Conservation (phyloP, 1,284 basidiomycete genomes). For the Naganishia sp. region DNA sequence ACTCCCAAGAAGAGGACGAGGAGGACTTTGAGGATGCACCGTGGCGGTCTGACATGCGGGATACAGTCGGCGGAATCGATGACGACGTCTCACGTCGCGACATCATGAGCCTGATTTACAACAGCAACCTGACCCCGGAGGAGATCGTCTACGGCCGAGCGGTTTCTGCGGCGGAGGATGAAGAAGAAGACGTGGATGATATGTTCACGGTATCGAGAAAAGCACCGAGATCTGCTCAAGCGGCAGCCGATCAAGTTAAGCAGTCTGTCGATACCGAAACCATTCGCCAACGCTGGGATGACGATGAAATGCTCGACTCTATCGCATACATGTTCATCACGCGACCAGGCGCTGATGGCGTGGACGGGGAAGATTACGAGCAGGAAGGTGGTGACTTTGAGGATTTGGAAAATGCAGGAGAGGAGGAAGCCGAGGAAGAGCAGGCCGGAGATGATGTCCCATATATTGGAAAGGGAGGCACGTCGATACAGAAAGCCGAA, state of each 20-base stretch:
- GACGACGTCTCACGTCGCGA: constrained; percentile 58
- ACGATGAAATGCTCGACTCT: constrained; percentile 80
- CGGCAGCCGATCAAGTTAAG: constrained; percentile 72
- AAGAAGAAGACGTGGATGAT: constrained; percentile 65
- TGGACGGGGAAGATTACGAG: constrained; percentile 54
- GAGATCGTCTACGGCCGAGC: constrained; percentile 62
- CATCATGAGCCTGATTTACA: constrained; percentile 86
- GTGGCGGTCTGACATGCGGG: constrained; percentile 33
- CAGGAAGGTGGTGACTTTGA: constrained; percentile 58
- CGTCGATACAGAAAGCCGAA: constrained; percentile 43
- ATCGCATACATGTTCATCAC: constrained; percentile 91
- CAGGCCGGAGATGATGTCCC: constrained; percentile 54
- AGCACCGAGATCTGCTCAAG: constrained; percentile 37
- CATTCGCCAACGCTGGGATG: constrained; percentile 71
- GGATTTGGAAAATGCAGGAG: constrained; percentile 55
- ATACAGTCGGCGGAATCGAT: constrained; percentile 78
- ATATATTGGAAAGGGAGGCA: constrained; percentile 48
- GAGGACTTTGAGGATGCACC: constrained; percentile 52
- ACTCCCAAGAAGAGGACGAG: constrained; percentile 49
- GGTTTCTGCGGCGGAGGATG: constrained; percentile 47
- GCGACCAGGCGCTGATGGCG: constrained; percentile 44
- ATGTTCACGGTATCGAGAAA: constrained; percentile 68
- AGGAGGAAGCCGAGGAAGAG: constrained; percentile 52
- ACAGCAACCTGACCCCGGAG: constrained; percentile 67
- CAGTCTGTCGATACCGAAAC: constrained; percentile 58